A percentile compares a stretch with the other conserved stretches of the same genome.
These are phyloP conservation scores for Candida silvicultrix DNA, from an alignment of 805 yeast genomes.

Conservation along the genomic window DNA sequence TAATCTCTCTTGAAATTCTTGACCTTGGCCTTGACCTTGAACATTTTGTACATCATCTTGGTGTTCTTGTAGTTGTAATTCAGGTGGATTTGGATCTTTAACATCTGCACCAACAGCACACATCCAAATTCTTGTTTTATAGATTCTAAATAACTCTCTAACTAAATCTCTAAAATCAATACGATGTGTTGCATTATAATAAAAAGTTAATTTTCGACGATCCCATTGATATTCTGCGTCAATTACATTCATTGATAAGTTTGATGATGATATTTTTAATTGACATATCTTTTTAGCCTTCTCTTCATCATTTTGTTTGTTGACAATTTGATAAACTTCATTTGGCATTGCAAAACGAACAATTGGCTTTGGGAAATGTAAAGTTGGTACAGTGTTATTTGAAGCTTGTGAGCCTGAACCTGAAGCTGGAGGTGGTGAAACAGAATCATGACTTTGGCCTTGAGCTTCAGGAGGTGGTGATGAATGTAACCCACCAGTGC, in stretches of 20 bases:
- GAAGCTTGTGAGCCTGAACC: neutral
- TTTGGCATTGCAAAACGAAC: conserved; percentile 69
- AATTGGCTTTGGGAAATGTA: conserved; percentile 63
- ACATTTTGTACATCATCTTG: neutral
- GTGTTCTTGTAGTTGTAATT: neutral
- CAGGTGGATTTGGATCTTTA: neutral
- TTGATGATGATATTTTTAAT: conserved; percentile 17
- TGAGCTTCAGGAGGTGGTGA: neutral
- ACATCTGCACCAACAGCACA: conserved; percentile 48
- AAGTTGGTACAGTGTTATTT: conserved; percentile 10
- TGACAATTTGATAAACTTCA: conserved; percentile 56
- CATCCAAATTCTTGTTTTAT: conserved; percentile 80
- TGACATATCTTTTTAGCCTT: conserved; percentile 39
- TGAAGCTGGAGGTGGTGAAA: neutral
- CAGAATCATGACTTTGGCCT: neutral
- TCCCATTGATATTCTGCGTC: conserved; percentile 83
- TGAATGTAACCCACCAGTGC: neutral
- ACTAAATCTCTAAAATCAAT: conserved; percentile 73
- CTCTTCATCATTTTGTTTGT: conserved; percentile 65
- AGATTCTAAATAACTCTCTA: conserved; percentile 65
- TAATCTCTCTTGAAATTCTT: neutral
- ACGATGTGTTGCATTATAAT: conserved; percentile 59
- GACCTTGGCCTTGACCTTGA: too few species aligned
- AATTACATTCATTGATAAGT: conserved; percentile 43
- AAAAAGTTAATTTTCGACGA: conserved; percentile 68